These are phyloP conservation scores for Atkinsonella hypoxylon DNA, from an alignment of 2,329 filamentous ascomycete genomes.

Conservation along the genomic window DNA sequence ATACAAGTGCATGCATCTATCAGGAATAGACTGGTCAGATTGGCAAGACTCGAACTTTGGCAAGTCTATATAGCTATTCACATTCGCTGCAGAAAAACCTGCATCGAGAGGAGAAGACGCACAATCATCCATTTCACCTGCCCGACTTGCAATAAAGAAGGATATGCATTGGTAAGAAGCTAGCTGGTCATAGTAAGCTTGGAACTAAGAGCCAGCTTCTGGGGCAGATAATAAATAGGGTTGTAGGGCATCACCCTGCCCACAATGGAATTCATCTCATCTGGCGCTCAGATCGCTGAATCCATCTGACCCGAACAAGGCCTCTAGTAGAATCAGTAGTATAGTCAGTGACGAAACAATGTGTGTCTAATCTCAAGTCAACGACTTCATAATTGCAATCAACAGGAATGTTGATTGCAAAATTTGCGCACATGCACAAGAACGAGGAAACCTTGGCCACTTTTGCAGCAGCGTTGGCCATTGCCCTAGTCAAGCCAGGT, in stretches of 20 bases:
- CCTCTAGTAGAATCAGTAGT: slow-evolving; percentile 50
- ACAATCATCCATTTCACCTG: not conserved
- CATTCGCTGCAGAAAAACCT: not conserved
- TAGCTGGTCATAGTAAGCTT: slow-evolving; percentile 48
- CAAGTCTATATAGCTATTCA: not conserved
- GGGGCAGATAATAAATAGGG: no score
- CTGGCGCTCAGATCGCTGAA: slow-evolving; percentile 13
- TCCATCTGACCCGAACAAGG: slow-evolving; percentile 55
- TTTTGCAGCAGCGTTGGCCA: slow-evolving; percentile 38
- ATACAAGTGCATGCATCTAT: no score
- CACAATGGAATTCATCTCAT: slow-evolving; percentile 24
- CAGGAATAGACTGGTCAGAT: not conserved
- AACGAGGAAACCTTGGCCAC: slow-evolving; percentile 41
- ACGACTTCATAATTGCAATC: not conserved
- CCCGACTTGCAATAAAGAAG: slow-evolving; percentile 26
- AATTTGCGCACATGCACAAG: slow-evolving; percentile 35
- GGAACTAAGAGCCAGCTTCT: slow-evolving; percentile 58
- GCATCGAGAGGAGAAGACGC: not conserved
- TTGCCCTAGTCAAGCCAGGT: slow-evolving; percentile 45
- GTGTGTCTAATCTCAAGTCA: slow-evolving; percentile 31
- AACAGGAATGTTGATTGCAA: not conserved
- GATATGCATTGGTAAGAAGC: slow-evolving; percentile 42
- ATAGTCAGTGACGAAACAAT: no score
- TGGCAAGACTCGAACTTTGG: not conserved
- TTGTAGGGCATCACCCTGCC: slow-evolving; percentile 38